Base-by-base conservation (phyloP, 345 rosid genomes). In the Citrus medica region DNA sequence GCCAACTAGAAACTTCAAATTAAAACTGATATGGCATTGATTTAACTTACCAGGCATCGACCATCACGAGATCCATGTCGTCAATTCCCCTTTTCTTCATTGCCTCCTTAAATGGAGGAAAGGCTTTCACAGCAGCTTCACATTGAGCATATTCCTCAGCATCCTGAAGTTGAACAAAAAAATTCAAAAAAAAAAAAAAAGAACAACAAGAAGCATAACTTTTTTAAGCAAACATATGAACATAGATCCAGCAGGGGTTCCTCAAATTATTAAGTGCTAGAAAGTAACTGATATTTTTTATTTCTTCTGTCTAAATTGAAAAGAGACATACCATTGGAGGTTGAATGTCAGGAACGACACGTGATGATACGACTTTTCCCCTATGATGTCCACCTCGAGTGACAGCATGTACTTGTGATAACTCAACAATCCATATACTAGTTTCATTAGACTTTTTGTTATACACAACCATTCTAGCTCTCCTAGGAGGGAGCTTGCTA, bases 11-110 rank as follows among this genome's bases (percentile, higher is more conserved):
- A 86, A 71, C 77, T 76, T 40, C 62, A 32, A 60, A 68, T 51
- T 35, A 38, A 69, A 71, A 64, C 14, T 6, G 48, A 4, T 51
- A 25, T 9, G 33, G 37, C 38, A n/a, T 30, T n/a, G 42, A 56
- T 70, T 30, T 69, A 59, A 74, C 88, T 69, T 85, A 94, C 97
- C 97, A 92, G 64, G 96, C 84, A 82, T 92, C 96, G 80, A 92
- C 97, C 97, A 92, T 91, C 69, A 94, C 93, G 63, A 94, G 96
- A 69, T 94, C 98, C 96, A 94, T 92, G 84, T 94, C 97, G 65
- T 89, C 96, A 9, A 94, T 89, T 55, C 98, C 98, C 84, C 98
- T 91, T 78, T 90, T 91, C 88, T 84, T 90, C 96, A 94, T 92
- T 71, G 97, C 97, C 85, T 94, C 97, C 74, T 77, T 84, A 79